A percentile compares a stretch with the other conserved stretches of the same genome.
Conservation (phyloP, 169 alveolate genomes). For the Plasmodium reichenowi region DNA sequence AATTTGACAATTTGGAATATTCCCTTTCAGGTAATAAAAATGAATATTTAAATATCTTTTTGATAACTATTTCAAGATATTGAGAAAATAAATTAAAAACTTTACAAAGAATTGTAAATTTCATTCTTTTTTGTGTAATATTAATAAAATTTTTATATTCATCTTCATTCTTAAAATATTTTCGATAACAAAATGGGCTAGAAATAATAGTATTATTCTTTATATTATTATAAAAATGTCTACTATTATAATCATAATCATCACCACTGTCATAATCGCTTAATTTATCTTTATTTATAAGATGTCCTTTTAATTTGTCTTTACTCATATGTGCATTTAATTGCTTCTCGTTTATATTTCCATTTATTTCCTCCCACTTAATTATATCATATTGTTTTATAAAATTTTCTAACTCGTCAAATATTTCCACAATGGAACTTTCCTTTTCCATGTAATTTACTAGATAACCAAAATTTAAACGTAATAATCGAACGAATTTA, state of each 20-base stretch:
- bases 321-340: too few relatives aligned
- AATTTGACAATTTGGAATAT: slow-evolving; percentile 23
- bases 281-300: neutral
- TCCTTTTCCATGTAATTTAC: slow-evolving; percentile 38
- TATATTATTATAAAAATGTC: neutral
- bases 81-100: slow-evolving; percentile 60
- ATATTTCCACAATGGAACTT: slow-evolving; percentile 22
- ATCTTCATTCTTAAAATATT: neutral
- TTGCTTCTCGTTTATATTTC: neutral
- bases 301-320: neutral
- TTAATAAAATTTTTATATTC: neutral
- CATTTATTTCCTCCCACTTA: neutral
- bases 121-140: slow-evolving; percentile 43
- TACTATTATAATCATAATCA: neutral
- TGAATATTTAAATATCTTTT: slow-evolving; percentile 39
- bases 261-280: neutral
- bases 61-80: slow-evolving; percentile 36
- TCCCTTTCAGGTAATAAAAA: slow-evolving; percentile 63
- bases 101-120: slow-evolving; percentile 39
- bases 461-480: slow-evolving; percentile 32
- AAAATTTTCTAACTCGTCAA: slow-evolving; percentile 33
- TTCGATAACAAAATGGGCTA: neutral
- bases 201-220: neutral
- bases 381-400: slow-evolving; percentile 1
- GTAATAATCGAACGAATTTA: slow-evolving; percentile 28